Evolutionary conservation across 305 asterid genomes (phyloP).

Genomic region (Lippia alba): DNA sequence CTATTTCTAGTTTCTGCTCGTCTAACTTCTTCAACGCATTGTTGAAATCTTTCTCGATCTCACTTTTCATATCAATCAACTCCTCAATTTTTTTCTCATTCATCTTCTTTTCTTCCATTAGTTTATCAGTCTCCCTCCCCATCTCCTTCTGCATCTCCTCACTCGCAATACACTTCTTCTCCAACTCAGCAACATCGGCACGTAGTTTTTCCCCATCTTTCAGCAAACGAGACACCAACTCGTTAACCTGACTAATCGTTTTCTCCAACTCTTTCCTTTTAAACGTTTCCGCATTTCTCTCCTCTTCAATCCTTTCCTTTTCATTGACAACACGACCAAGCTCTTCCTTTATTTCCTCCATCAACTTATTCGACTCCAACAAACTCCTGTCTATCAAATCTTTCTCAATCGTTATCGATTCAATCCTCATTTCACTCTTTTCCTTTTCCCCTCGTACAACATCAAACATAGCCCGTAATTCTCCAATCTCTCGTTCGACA

Average conservation of each 20-base stretch:
- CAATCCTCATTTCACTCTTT: conserved; percentile 48
- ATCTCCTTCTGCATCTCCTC: conserved; percentile 56
- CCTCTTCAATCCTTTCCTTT: conserved; percentile 54
- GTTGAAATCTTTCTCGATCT: conserved; percentile 48
- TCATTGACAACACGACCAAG: conserved; percentile 41
- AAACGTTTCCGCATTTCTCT: conserved; percentile 41
- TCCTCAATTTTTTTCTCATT: conserved; percentile 43
- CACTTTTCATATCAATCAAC: conserved; percentile 52
- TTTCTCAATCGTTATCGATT: conserved; percentile 42
- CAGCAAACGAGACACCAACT: conserved; percentile 45
- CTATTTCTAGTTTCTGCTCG: conserved; percentile 42
- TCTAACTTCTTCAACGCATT: conserved; percentile 45
- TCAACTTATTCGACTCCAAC: conserved; percentile 37
- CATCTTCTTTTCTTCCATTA: conserved; percentile 50
- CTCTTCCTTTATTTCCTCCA: conserved; percentile 46
- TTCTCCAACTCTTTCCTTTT: conserved; percentile 58
- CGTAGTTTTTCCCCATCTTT: conserved; percentile 49
- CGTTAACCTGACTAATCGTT: conserved; percentile 46
- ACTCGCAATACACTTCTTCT: conserved; percentile 55
- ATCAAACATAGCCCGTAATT: conserved; percentile 40
- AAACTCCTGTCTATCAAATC: conserved; percentile 45
- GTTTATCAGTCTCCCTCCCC: conserved; percentile 48
- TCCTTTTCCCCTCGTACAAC: conserved; percentile 40
- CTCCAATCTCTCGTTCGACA: conserved; percentile 39
- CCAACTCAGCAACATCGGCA: conserved; percentile 50